Conservation (phyloP, 176 grass and related monocot genomes). For the Eremochloa ophiuroides region DNA sequence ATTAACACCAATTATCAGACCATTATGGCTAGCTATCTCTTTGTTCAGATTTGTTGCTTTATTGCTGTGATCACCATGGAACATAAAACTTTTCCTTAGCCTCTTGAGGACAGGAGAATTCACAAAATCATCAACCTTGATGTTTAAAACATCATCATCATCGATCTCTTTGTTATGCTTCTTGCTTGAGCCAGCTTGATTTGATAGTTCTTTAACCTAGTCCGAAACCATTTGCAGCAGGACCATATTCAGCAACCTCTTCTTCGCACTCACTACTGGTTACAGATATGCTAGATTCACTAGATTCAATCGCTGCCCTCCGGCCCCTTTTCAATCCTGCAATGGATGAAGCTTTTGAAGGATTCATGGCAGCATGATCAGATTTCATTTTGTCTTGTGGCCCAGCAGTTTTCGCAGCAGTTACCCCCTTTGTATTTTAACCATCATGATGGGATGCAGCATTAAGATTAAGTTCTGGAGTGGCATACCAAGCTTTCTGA, state of each 20-base stretch:
- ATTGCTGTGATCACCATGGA: constrained; percentile 19
- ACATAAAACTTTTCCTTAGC: constrained; percentile 28
- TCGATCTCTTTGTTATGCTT: constrained; percentile 64
- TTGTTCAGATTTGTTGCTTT: constrained; percentile 20
- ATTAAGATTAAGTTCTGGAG: too few relatives aligned
- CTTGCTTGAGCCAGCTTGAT: constrained; percentile 62
- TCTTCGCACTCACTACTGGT: too few relatives aligned
- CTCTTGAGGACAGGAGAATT: constrained; percentile 30
- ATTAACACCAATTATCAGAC: background rate
- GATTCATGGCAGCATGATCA: constrained; percentile 10
- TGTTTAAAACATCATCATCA: constrained; percentile 36
- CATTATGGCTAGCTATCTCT: constrained; percentile 1
- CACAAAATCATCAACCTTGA: constrained; percentile 11
- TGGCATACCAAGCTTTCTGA: constrained; percentile 16
- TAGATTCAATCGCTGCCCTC: too few relatives aligned
- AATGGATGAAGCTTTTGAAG: constrained; percentile 30
- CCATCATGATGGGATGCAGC: too few relatives aligned
- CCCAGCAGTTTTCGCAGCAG: constrained; percentile 6
- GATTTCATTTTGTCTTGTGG: constrained; percentile 40
- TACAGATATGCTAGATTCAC: too few relatives aligned
- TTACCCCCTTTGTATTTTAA: constrained; percentile 19
- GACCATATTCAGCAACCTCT: constrained; percentile 24
- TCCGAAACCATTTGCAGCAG: constrained; percentile 16
- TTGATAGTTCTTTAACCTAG: constrained; percentile 32
- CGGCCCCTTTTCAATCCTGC: constrained; percentile 52